A percentile compares a stretch with the other conserved stretches of the same genome.
These are phyloP conservation scores for Trichoderma citrinoviride DNA, from an alignment of 2,329 filamentous ascomycete species.

Conservation along the genomic window DNA sequence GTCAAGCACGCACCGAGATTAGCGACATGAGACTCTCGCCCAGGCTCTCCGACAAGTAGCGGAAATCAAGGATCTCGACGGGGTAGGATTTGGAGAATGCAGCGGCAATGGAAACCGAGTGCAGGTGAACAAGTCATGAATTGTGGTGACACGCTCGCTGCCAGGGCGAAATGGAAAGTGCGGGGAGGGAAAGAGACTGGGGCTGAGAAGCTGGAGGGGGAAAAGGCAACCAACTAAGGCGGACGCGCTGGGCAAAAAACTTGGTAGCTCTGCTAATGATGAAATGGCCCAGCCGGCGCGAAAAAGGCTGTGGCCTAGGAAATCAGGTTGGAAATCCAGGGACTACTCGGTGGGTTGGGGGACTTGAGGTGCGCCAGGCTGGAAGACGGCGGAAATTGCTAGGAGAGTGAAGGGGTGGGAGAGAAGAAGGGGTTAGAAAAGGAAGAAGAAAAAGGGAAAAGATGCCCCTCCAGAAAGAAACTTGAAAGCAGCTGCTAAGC, in stretches of 20 bases:
- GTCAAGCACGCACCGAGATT: conserved; percentile 11
- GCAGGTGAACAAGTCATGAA: neutral
- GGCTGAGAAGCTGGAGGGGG: conserved; percentile 18
- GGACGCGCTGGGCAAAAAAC: conserved; percentile 15
- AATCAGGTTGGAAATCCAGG: neutral
- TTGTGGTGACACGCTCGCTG: conserved; percentile 20
- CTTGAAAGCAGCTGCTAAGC: conserved; percentile 21
- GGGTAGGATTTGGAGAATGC: conserved; percentile 7
- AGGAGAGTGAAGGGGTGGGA: conserved; percentile 11
- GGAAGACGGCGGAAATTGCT: conserved; percentile 24
- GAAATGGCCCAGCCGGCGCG: conserved; percentile 5
- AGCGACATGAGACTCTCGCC: conserved; percentile 9
- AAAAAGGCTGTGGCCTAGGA: conserved; percentile 5
- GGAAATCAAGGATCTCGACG: neutral
- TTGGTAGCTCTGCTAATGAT: conserved; percentile 20
- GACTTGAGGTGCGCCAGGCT: conserved; percentile 30
- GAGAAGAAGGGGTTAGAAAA: neutral
- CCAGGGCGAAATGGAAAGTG: conserved; percentile 21
- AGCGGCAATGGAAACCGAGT: conserved; percentile 10
- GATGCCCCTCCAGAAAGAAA: conserved; percentile 17
- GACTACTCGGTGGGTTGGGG: neutral
- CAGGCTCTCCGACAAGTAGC: neutral
- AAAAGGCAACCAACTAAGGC: conserved; percentile 16
- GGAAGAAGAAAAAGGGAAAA: neutral
- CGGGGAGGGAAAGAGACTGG: conserved; percentile 20